Evolutionary conservation across 179 eudicot genomes (phyloP), one percentile per base, ranked within the genome.

Genomic region (Beta corolliflora): DNA sequence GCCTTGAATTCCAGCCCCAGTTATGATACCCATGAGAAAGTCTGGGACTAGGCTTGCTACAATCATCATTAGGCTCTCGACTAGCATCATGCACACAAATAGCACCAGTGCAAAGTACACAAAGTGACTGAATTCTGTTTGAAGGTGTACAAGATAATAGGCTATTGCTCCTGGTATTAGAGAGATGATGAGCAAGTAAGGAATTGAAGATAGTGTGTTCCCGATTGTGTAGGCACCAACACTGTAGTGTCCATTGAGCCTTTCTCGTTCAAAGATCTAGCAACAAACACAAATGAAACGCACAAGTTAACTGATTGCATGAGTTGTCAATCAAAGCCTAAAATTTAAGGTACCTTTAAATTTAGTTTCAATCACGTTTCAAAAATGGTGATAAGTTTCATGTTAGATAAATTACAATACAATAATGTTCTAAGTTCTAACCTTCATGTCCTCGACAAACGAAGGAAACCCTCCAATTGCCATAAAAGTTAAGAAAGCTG

Each of bases 401-500:
- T 31, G 4, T 55, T 58, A 21, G 18, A 9, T 45, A 44, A 36
- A 10, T 19, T 59, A 13, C 2, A 21, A 23, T 14, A 36, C 41
- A 1, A 36, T 36, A 64, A 19, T 16, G n/a, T n/a, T n/a, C n/a
- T n/a, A n/a, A n/a, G 46, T 19, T 63, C 14, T 63, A 25, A 92
- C 93, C 93, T 92, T 88, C 90, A 92, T 83, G 65, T 92, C 95
- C 73, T 92, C 95, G 0, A 92, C 95, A 81, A 92, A 92, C 3
- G 95, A 92, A 60, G 95, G 95, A 55, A 92, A 92, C 10, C 92
- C 92, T 50, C 93, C 93, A 46, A 92, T 88, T 7, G 95, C 91
- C 92, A 92, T 89, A 70, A 91, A 89, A 36, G 95, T 89, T 66
- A 92, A 80, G 81, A 92, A 91, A 31, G 89, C 77, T 25, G 88